These are phyloP conservation scores for Penicillium daleae DNA, from an alignment of 495 filamentous ascomycete species.

Conservation along the genomic window DNA sequence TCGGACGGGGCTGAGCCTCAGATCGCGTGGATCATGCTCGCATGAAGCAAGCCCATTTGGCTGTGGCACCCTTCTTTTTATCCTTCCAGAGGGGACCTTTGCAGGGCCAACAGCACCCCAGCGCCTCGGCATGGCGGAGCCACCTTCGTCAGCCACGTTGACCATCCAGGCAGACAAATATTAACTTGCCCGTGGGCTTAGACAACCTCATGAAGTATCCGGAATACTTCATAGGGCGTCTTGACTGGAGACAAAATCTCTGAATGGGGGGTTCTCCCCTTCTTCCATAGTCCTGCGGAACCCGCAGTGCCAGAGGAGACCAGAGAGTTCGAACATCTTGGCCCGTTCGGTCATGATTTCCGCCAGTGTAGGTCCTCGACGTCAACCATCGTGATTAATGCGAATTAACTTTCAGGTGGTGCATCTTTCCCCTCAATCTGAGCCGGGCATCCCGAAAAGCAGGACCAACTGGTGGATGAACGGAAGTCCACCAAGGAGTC, in stretches of 20 bases:
- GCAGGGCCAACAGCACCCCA: not conserved
- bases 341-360: constrained; percentile 15
- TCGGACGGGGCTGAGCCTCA: constrained; percentile 21
- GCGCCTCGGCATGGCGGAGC: constrained; percentile 13
- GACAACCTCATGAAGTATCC: not conserved
- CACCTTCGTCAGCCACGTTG: constrained; percentile 27
- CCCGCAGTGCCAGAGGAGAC: not conserved
- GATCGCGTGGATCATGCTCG: constrained; percentile 16
- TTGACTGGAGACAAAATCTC: too few relatives aligned
- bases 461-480: not conserved
- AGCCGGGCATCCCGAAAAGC: constrained; percentile 21
- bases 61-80: too few relatives aligned
- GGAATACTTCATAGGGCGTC: not conserved
- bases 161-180: constrained; percentile 23
- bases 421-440: constrained; percentile 9
- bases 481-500: too few relatives aligned
- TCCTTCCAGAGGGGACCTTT: not conserved
- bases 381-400: constrained; percentile 24
- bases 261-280: constrained; percentile 9
- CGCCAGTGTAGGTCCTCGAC: constrained; percentile 22
- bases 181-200: not conserved
- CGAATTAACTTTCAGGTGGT: constrained; percentile 19
- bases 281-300: too few relatives aligned
- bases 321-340: not conserved
- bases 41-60: constrained; percentile 2